Base-by-base conservation (phyloP, 176 grass and related monocot species). In the Oryza glaberrima region DNA sequence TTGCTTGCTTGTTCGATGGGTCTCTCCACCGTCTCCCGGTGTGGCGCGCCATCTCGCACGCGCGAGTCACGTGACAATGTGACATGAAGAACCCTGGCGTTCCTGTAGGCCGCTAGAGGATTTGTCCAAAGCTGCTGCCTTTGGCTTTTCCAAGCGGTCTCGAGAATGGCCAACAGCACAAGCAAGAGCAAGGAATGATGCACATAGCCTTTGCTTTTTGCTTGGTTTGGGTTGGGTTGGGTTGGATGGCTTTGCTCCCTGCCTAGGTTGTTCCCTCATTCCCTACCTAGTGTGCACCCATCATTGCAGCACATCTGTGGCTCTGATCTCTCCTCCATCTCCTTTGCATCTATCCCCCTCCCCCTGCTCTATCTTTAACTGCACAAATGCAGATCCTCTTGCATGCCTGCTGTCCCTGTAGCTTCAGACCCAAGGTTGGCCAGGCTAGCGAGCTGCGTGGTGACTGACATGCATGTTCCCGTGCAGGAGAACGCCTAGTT, bases 181-280 rank as follows among this genome's bases (percentile, higher is more conserved):
- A 58, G 54, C 54, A 58, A 58, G 47, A 49, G 19, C 17, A 58
- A 56, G 16, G 52, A 17, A 56, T 2, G 52, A 16, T 56, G 52
- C 16, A 6, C 30, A 32, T 32, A 32, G 30, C 30, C 30, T 32
- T 15, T 15, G 40, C 40, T 7, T 52, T 26, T 52, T 16, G 49
- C 4, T 52, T 52, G 16, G 15, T 15, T 47, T 75, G 48, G 5
- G 86, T 16, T 38, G 36, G 4, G 36, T 38, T 70, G 80, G 54
- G 67, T 88, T 47, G 32, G 72, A 40, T 26, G 64, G 11, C n/a
- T 45, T 68, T 86, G 75, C 75, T 70, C 75, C 75, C 75, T 26
- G 7, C 3, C 14, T 72, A 86, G 79, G 73, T 56, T 86, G 84
- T 75, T 69, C 84, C 84, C 88, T 79, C 68, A 0, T 79, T 69